Evolutionary conservation across 495 filamentous ascomycete species (phyloP), one percentile per base, ranked within the genome.

Genomic region (Daldinia bambusicola): DNA sequence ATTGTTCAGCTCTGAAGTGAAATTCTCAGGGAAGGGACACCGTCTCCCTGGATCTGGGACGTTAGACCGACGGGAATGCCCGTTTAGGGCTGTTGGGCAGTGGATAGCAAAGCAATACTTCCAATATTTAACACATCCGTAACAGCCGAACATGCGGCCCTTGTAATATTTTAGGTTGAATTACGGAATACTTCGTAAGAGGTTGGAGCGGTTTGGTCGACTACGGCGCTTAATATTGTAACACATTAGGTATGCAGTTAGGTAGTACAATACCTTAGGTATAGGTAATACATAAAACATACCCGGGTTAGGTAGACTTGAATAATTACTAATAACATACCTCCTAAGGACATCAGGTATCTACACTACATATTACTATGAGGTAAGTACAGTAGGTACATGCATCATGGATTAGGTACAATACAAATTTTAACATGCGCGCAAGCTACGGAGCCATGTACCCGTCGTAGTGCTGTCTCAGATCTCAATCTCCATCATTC

Each of bases 151-250:
- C 36, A 36, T 14, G 55, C n/a, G 51, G 16, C 30, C 51, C 26
- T 26, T 53, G 32, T 53, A 32, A 31, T 30, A 53, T 32, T 32
- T 31, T 12, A 16, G 26, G 5, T 53, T 6, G 10, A 31, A 8
- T 32, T 43, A 43, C 10, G 13, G 9, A 13, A 51, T 51, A 31
- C 22, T 22, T 51, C 13, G 26, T 30, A 20, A 51, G 14, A 13
- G 48, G 1, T 30, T 30, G 48, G 10, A 20, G 26, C 26, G 26
- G 26, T 30, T 30, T n/a, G 20, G 22, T 51, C 9, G 48, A 30
- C 4, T 51, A 51, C 13, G 48, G 48, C 48, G 48, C 48, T 51
- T 30, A 51, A 51, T 51, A 30, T 63, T 65, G 61, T 26, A 55
- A 51, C n/a, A 14, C 51, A 36, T 36, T 56, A n/a, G n/a, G n/a